These are phyloP conservation scores for Apiospora arundinis DNA, from an alignment of 2,329 filamentous ascomycete species.

Conservation along the genomic window DNA sequence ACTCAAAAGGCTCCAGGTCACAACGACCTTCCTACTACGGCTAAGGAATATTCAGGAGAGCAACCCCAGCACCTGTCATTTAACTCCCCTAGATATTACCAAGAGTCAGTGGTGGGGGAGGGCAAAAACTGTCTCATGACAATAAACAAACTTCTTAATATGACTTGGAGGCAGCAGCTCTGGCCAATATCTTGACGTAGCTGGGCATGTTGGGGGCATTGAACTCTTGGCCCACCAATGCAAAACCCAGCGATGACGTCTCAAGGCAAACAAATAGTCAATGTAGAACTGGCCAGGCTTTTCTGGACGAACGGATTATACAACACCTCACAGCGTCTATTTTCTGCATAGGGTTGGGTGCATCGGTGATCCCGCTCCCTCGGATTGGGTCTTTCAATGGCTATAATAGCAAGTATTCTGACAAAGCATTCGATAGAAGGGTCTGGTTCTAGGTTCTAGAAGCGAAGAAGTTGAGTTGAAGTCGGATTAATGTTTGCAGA, in stretches of 20 bases:
- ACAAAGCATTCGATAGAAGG: not conserved
- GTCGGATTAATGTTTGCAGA: slow-evolving; percentile 6
- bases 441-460: not conserved
- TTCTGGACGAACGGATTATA: not conserved
- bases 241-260: not conserved
- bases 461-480: not conserved
- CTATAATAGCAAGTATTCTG: not conserved
- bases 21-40: not conserved
- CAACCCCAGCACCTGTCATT: not conserved
- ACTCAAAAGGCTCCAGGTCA: not conserved
- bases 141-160: not conserved
- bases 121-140: not conserved
- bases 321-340: not conserved
- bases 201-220: not conserved
- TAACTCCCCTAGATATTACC: not conserved
- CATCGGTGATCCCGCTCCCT: not conserved
- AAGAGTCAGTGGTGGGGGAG: not conserved
- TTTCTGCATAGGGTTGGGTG: not conserved
- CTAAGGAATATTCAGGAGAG: not conserved
- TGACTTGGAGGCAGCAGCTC: not conserved
- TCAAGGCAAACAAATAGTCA: not conserved
- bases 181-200: not conserved
- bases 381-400: not conserved
- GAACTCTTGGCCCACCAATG: not conserved
- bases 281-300: not conserved